Evolutionary conservation across 2,329 filamentous ascomycete genomes (phyloP).

Genomic region (Penicillium nordicum): DNA sequence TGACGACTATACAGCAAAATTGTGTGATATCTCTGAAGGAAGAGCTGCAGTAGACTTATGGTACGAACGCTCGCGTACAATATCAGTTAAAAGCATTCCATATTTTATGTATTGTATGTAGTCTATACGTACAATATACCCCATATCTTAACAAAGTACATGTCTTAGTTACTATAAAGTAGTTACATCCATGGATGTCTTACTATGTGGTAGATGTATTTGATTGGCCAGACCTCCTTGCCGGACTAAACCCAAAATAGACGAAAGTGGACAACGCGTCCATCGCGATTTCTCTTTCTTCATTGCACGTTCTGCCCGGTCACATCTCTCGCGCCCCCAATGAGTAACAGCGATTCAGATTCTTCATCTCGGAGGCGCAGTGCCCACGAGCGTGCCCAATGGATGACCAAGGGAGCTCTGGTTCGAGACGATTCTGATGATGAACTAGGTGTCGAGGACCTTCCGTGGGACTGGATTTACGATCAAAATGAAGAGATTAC

Average conservation of each 20-base stretch:
- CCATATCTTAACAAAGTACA: not conserved
- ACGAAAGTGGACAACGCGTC: conserved; percentile 36
- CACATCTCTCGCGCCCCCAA: not conserved
- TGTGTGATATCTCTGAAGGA: not conserved
- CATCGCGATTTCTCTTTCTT: conserved; percentile 23
- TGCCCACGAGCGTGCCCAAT: conserved; percentile 42
- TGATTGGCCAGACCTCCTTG: conserved; percentile 17
- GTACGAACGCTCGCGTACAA: not conserved
- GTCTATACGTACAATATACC: not conserved
- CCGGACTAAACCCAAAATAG: conserved; percentile 26
- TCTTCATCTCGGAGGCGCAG: conserved; percentile 17
- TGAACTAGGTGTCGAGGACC: conserved; percentile 71
- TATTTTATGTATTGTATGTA: not conserved
- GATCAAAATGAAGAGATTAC: conserved; percentile 24
- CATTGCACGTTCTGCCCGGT: not conserved
- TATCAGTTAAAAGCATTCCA: not conserved
- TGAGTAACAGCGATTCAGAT: conserved; percentile 17
- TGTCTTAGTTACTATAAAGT: too few relatives aligned
- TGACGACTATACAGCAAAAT: not conserved
- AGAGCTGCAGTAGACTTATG: not conserved
- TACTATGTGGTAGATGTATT: not conserved
- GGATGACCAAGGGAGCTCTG: conserved; percentile 60
- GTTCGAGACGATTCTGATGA: conserved; percentile 80
- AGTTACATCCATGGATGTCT: too few relatives aligned
- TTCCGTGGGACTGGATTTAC: conserved; percentile 79